phyloP scores from a whole-genome alignment of 129 eudicot species.

The Deinandra increscens region DNA sequence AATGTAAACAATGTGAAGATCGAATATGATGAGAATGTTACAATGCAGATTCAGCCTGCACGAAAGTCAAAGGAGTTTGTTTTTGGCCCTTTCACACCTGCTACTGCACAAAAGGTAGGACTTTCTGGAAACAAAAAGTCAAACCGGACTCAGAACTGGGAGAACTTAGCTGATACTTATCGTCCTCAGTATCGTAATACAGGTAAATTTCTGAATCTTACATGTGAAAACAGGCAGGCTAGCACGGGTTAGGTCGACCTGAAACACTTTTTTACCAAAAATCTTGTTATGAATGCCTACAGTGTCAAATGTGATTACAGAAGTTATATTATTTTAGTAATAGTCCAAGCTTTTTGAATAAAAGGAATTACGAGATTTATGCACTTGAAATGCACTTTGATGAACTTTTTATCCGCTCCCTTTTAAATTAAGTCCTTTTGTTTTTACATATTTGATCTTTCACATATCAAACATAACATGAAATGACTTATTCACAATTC shows the following conservation, averaged over 20 bases:
- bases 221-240: neutral
- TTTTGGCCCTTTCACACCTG: constrained; percentile 66
- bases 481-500: neutral
- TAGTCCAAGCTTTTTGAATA: neutral
- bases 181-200: constrained; percentile 52
- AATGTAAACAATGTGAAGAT: constrained; percentile 23
- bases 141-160: constrained; percentile 52
- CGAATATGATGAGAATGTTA: constrained; percentile 33
- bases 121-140: constrained; percentile 29
- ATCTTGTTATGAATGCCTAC: neutral
- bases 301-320: no score
- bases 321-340: neutral
- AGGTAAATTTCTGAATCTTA: constrained; percentile 39
- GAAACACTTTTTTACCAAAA: neutral
- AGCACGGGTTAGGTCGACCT: neutral
- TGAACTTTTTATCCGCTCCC: neutral
- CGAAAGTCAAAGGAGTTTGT: constrained; percentile 49
- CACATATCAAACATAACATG: no score
- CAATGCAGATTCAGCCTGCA: constrained; percentile 31
- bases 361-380: neutral
- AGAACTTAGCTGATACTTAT: constrained; percentile 47
- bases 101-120: constrained; percentile 23
- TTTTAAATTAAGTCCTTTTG: no score
- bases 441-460: no score
- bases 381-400: neutral